phyloP scores from a whole-genome alignment of 495 filamentous ascomycete species.

The Xylaria venustula region DNA sequence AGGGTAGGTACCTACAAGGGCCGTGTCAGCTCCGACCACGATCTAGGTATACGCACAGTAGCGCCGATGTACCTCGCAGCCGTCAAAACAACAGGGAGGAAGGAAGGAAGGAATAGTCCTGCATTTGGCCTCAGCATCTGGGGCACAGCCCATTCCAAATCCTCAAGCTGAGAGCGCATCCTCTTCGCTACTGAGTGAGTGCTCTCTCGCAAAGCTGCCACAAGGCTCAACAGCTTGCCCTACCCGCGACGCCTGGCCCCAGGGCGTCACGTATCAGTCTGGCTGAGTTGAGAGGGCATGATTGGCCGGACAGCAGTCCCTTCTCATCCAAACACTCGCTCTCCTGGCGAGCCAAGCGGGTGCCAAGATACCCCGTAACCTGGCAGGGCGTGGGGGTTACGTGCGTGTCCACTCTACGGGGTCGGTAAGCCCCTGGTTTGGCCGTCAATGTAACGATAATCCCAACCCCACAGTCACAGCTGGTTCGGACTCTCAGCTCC shows the following conservation, averaged over 20 bases:
- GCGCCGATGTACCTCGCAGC: background rate
- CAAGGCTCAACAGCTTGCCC: background rate
- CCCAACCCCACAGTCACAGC: constrained; percentile 2
- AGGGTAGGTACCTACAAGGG: background rate
- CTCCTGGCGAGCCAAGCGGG: constrained; percentile 1
- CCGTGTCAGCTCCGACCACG: background rate
- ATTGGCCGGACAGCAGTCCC: background rate
- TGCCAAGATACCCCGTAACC: constrained; percentile 16
- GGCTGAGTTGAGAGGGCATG: background rate
- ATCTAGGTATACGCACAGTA: constrained; percentile 6
- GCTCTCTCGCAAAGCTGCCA: background rate
- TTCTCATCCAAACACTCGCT: background rate
- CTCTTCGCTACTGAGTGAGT: background rate
- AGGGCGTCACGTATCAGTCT: background rate
- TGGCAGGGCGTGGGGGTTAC: constrained; percentile 14
- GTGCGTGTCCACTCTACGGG: constrained; percentile 3
- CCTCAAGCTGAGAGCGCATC: background rate
- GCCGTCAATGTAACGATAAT: constrained; percentile 10
- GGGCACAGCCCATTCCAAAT: constrained; percentile 10
- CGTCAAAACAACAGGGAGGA: background rate
- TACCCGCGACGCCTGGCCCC: background rate
- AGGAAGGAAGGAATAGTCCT: background rate
- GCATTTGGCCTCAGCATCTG: background rate
- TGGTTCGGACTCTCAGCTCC: constrained; percentile 4
- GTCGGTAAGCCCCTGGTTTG: constrained; percentile 5